phyloP scores from a whole-genome alignment of 2,329 filamentous ascomycete genomes.

The Lecanosticta acicola region DNA sequence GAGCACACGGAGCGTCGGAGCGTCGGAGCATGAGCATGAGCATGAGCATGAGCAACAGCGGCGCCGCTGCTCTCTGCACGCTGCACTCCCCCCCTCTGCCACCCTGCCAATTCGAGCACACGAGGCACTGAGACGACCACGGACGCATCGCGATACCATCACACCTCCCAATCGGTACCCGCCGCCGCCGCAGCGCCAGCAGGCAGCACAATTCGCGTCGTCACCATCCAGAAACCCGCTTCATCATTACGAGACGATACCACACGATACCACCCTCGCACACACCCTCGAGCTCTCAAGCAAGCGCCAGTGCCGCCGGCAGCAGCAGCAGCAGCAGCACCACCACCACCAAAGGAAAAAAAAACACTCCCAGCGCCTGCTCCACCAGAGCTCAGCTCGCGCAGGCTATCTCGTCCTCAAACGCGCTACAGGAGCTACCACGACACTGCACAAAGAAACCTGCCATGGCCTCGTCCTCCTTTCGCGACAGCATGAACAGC shows the following conservation, averaged over 20 bases:
- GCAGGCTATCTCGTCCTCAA: constrained; percentile 11
- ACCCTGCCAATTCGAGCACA: background rate
- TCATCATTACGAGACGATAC: background rate
- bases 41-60: background rate
- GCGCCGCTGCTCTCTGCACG: background rate
- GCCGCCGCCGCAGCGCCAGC: constrained; percentile 19
- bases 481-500: constrained; percentile 91
- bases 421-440: constrained; percentile 15
- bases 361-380: too few relatives aligned
- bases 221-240: constrained; percentile 12
- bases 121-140: background rate
- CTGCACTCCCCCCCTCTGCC: background rate
- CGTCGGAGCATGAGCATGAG: too few relatives aligned
- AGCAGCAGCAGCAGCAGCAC: too few relatives aligned
- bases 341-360: too few relatives aligned
- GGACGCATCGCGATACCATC: background rate
- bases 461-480: constrained; percentile 76
- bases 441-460: constrained; percentile 14
- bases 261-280: constrained; percentile 8
- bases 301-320: too few relatives aligned
- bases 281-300: constrained; percentile 9
- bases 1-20: too few relatives aligned
- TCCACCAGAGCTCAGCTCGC: constrained; percentile 8
- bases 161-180: constrained; percentile 17
- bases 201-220: constrained; percentile 28